These are phyloP conservation scores for Suhomyces coccinellae DNA, from an alignment of 1,139 yeast genomes.

Conservation along the genomic window DNA sequence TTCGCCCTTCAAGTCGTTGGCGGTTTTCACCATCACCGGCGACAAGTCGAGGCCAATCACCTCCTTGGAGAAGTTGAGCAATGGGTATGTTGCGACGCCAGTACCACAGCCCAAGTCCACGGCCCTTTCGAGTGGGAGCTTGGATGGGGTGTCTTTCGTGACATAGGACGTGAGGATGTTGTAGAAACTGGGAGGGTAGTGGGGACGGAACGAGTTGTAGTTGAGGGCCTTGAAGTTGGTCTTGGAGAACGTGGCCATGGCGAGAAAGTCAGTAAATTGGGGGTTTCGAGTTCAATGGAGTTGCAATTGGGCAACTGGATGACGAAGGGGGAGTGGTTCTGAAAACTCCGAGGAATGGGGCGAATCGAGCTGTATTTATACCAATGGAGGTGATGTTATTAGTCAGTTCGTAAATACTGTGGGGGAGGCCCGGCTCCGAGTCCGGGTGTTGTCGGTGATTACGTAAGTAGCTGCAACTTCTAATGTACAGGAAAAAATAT, in stretches of 20 bases:
- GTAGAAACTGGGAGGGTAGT: slow-evolving; percentile 26
- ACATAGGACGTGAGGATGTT: slow-evolving; percentile 25
- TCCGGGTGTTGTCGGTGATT: neutral
- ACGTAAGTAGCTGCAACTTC: no score
- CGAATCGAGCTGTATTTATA: neutral
- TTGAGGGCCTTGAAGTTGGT: slow-evolving; percentile 55
- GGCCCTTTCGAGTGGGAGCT: slow-evolving; percentile 24
- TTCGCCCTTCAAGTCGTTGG: slow-evolving; percentile 26
- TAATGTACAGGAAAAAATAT: no score
- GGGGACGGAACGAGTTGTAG: slow-evolving; percentile 52
- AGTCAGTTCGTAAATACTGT: no score
- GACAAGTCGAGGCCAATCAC: slow-evolving; percentile 41
- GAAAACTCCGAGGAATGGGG: neutral
- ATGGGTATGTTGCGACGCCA: slow-evolving; percentile 42
- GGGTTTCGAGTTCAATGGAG: neutral
- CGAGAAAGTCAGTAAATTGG: neutral
- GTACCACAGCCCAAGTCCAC: slow-evolving; percentile 46
- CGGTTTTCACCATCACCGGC: slow-evolving; percentile 35
- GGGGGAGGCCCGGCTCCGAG: no score
- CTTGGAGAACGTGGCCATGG: slow-evolving; percentile 69
- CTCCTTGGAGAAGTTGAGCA: slow-evolving; percentile 30
- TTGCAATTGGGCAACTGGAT: neutral
- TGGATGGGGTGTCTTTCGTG: slow-evolving; percentile 14
- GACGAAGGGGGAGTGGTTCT: neutral
- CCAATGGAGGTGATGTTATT: no score